Evolutionary conservation across 495 filamentous ascomycete genomes (phyloP).

Genomic region (Lasiosphaeriaceae sp.): DNA sequence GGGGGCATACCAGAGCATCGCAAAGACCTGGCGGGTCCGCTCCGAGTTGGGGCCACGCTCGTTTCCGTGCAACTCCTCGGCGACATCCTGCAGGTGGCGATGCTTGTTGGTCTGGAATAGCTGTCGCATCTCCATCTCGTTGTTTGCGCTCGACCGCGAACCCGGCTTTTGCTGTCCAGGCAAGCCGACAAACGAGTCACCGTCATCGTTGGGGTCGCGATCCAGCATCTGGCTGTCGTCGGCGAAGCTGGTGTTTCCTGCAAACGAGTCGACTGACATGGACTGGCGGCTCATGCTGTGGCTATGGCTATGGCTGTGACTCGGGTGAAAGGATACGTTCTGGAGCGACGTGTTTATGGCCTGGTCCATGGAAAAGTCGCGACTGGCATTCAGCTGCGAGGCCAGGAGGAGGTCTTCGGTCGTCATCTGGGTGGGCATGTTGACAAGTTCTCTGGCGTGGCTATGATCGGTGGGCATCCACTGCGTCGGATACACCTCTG

Average conservation of each 20-base stretch:
- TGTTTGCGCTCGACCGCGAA: slow-evolving; percentile 68
- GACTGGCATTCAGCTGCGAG: slow-evolving; percentile 51
- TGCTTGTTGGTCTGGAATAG: slow-evolving; percentile 72
- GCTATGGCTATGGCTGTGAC: slow-evolving; percentile 43
- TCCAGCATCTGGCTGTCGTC: slow-evolving; percentile 67
- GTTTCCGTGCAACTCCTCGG: slow-evolving; percentile 63
- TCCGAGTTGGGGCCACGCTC: slow-evolving; percentile 74
- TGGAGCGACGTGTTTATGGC: slow-evolving; percentile 49
- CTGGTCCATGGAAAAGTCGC: slow-evolving; percentile 48
- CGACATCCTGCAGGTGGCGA: slow-evolving; percentile 75
- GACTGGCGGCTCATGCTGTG: slow-evolving; percentile 52
- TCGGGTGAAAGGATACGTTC: slow-evolving; percentile 41
- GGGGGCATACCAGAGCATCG: slow-evolving; percentile 83
- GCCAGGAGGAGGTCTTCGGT: slow-evolving; percentile 66
- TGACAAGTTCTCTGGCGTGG: slow-evolving; percentile 40
- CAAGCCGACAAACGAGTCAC: slow-evolving; percentile 53
- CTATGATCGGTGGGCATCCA: slow-evolving; percentile 47
- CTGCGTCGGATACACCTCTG: slow-evolving; percentile 52
- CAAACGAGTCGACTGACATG: slow-evolving; percentile 48
- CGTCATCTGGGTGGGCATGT: slow-evolving; percentile 41
- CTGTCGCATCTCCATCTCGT: slow-evolving; percentile 87
- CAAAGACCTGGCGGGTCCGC: slow-evolving; percentile 93
- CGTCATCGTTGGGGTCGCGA: slow-evolving; percentile 62
- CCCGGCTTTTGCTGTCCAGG: slow-evolving; percentile 55
- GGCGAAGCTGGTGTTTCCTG: slow-evolving; percentile 56